A percentile compares a stretch with the other conserved stretches of the same genome.
Evolutionary conservation across 129 eudicot species (phyloP).

Genomic region (Helichrysum umbraculigerum): DNA sequence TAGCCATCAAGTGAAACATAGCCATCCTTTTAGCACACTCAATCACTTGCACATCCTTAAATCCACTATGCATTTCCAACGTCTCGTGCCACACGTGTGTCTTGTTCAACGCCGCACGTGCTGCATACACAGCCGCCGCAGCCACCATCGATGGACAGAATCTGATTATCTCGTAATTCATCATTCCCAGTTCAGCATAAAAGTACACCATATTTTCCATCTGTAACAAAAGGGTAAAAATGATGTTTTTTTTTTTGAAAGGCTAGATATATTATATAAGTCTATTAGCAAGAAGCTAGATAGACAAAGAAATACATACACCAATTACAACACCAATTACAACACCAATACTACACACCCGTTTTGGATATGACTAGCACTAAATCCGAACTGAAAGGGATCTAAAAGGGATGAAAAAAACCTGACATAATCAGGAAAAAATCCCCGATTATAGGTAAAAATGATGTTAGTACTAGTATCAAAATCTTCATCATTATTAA

Average conservation of each 20-base stretch:
- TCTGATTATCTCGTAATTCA: conserved; percentile 57
- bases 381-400: too few relatives aligned
- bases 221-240: conserved; percentile 22
- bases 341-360: too few relatives aligned
- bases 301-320: too few relatives aligned
- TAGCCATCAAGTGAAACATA: conserved; percentile 50
- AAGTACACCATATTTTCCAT: conserved; percentile 66
- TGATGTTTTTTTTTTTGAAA: too few relatives aligned
- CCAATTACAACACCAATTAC: too few relatives aligned
- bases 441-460: too few relatives aligned
- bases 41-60: conserved; percentile 54
- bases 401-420: too few relatives aligned
- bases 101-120: conserved; percentile 60
- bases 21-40: conserved; percentile 69
- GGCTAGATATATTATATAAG: too few relatives aligned
- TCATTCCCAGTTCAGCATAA: conserved; percentile 77
- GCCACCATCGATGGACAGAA: conserved; percentile 85
- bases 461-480: not conserved
- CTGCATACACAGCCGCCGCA: conserved; percentile 88
- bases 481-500: not conserved
- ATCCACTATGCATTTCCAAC: conserved; percentile 69
- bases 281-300: too few relatives aligned
- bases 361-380: too few relatives aligned
- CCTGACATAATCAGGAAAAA: too few relatives aligned
- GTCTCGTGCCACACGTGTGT: conserved; percentile 70